Percentiles rank a stretch among this genome's conserved stretches.
Conservation (phyloP, 306 rosid genomes). For the Trifolium dubium region DNA sequence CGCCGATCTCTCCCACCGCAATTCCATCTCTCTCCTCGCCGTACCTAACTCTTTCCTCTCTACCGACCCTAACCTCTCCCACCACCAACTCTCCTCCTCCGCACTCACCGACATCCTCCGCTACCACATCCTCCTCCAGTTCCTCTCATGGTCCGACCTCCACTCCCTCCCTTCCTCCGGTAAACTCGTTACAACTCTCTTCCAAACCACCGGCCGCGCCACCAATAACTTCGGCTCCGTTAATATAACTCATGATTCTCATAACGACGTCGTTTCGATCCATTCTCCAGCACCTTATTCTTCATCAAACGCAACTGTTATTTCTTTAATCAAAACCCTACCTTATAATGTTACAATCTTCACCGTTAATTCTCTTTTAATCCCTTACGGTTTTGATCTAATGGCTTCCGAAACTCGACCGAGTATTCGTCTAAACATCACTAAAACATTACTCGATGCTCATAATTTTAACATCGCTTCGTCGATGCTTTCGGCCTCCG, state of each 20-base stretch:
- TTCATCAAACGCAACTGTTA: slow-evolving; percentile 73
- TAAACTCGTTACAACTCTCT: slow-evolving; percentile 83
- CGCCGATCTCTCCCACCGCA: slow-evolving; percentile 66
- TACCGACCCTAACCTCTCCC: slow-evolving; percentile 42
- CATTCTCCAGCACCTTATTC: slow-evolving; percentile 68
- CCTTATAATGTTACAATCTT: slow-evolving; percentile 89
- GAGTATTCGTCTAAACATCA: slow-evolving; percentile 73
- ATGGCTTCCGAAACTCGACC: slow-evolving; percentile 93
- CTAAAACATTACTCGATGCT: slow-evolving; percentile 72
- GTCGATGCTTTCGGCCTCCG: slow-evolving; percentile 84
- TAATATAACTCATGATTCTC: slow-evolving; percentile 73
- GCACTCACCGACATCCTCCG: slow-evolving; percentile 86
- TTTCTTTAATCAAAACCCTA: slow-evolving; percentile 63
- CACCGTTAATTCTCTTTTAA: slow-evolving; percentile 69
- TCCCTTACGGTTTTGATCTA: slow-evolving; percentile 81
- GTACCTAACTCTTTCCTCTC: slow-evolving; percentile 76
- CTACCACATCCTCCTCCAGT: slow-evolving; percentile 89
- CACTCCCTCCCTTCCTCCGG: slow-evolving; percentile 71
- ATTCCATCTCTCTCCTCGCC: slow-evolving; percentile 87
- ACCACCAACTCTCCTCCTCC: slow-evolving; percentile 61
- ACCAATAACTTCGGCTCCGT: slow-evolving; percentile 75
- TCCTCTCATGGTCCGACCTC: slow-evolving; percentile 77
- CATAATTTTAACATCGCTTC: slow-evolving; percentile 93
- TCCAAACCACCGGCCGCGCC: slow-evolving; percentile 97
- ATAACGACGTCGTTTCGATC: slow-evolving; percentile 53